phyloP scores from a whole-genome alignment of 1,284 basidiomycete genomes.

The Microbotryum lychnidis-dioicae region DNA sequence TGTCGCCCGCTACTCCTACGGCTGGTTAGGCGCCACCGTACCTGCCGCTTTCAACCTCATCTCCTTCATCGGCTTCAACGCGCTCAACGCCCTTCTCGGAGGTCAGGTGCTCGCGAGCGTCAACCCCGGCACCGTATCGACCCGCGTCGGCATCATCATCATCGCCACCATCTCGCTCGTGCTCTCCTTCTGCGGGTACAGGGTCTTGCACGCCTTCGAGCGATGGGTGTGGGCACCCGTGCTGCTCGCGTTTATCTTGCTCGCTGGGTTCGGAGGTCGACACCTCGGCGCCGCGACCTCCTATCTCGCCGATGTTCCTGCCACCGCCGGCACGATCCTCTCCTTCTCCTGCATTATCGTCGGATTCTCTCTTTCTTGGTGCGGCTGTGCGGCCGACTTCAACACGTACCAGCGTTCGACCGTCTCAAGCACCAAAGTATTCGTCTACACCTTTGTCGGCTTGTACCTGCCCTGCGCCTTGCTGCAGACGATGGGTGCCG shows the following conservation, averaged over 20 bases:
- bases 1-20: slow-evolving; percentile 51
- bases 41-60: slow-evolving; percentile 58
- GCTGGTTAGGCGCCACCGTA: slow-evolving; percentile 58
- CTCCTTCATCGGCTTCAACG: slow-evolving; percentile 56
- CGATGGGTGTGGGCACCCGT: slow-evolving; percentile 37
- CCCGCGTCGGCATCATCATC: slow-evolving; percentile 74
- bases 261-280: slow-evolving; percentile 38
- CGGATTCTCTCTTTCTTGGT: slow-evolving; percentile 39
- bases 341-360: slow-evolving; percentile 39
- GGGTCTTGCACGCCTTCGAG: slow-evolving; percentile 48
- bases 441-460: slow-evolving; percentile 30
- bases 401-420: slow-evolving; percentile 30
- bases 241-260: slow-evolving; percentile 38
- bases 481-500: slow-evolving; percentile 40
- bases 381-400: slow-evolving; percentile 40
- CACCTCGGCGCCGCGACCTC: slow-evolving; percentile 37
- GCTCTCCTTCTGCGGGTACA: slow-evolving; percentile 70
- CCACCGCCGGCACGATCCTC: slow-evolving; percentile 35
- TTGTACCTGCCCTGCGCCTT: slow-evolving; percentile 32
- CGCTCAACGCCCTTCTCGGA: slow-evolving; percentile 67
- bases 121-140: slow-evolving; percentile 48
- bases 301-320: slow-evolving; percentile 31
- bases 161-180: slow-evolving; percentile 67
- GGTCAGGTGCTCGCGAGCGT: slow-evolving; percentile 70
- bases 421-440: slow-evolving; percentile 17